Evolutionary conservation across 352 stramenopile genomes (phyloP).

Genomic region (Phytophthora lateralis): DNA sequence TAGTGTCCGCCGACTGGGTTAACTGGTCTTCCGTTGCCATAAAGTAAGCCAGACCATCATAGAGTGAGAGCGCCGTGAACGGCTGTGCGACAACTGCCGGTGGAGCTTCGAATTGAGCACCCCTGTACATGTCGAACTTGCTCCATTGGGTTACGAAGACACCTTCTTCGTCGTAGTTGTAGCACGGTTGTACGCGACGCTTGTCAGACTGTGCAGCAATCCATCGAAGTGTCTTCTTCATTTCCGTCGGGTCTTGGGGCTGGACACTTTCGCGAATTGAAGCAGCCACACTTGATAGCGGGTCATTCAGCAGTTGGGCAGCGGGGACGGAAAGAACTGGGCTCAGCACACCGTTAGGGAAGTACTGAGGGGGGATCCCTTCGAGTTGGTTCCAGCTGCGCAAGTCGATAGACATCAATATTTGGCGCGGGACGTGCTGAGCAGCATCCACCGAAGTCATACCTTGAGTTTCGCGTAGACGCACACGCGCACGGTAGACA

Average conservation of each 20-base stretch:
- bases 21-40: conserved; percentile 33
- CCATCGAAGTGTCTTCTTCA: conserved; percentile 23
- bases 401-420: conserved; percentile 17
- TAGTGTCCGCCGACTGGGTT: not conserved
- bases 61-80: conserved; percentile 26
- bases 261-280: conserved; percentile 10
- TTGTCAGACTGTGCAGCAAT: conserved; percentile 33
- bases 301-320: conserved; percentile 9
- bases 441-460: conserved; percentile 6
- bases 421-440: conserved; percentile 1
- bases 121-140: conserved; percentile 34
- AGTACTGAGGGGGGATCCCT: conserved; percentile 18
- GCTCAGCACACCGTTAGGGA: conserved; percentile 25
- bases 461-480: conserved; percentile 1
- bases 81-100: conserved; percentile 23
- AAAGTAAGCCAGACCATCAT: conserved; percentile 29
- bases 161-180: conserved; percentile 13
- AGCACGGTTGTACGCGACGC: conserved; percentile 11
- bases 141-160: conserved; percentile 30
- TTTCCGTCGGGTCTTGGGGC: not conserved
- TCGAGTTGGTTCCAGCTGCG: conserved; percentile 19
- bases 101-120: conserved; percentile 13
- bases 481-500: conserved; percentile 8
- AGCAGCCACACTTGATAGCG: conserved; percentile 7
- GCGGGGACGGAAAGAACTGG: conserved; percentile 11